Evolutionary conservation across 2,329 filamentous ascomycete genomes (phyloP).

Genomic region (Claviceps lovelessii): DNA sequence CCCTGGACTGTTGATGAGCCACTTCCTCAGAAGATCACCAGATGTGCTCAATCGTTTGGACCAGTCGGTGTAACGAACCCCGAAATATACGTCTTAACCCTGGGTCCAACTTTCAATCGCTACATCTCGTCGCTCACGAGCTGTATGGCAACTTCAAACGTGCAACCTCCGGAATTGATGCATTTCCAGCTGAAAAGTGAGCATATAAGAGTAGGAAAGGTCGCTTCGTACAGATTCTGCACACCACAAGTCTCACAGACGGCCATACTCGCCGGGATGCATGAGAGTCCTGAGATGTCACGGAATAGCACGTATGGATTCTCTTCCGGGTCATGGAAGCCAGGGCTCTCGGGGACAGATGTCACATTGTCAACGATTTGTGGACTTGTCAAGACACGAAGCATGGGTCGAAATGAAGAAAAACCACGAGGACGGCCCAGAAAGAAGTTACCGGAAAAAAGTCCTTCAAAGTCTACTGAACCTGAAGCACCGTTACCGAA

Average conservation of each 20-base stretch:
- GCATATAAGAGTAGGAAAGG: conserved; percentile 22
- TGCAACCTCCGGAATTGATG: conserved; percentile 19
- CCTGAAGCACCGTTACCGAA: not conserved
- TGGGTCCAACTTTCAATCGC: conserved; percentile 23
- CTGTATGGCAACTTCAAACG: conserved; percentile 16
- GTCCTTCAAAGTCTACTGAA: not conserved
- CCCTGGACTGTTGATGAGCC: conserved; percentile 23
- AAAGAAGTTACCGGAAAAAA: not conserved
- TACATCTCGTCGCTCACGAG: conserved; percentile 24
- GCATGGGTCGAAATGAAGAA: not conserved
- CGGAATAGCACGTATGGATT: conserved; percentile 7
- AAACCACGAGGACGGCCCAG: not conserved
- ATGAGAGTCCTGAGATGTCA: not conserved
- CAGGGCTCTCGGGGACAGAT: not conserved
- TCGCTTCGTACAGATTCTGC: conserved; percentile 22
- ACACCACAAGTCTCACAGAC: not conserved
- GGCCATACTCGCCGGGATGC: not conserved
- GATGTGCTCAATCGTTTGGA: conserved; percentile 15
- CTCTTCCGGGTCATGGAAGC: not conserved
- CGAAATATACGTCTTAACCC: conserved; percentile 22
- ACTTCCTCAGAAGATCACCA: conserved; percentile 17
- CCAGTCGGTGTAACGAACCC: conserved; percentile 21
- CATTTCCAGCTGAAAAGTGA: conserved; percentile 23
- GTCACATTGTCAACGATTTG: not conserved
- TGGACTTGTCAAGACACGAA: not conserved